Evolutionary conservation across 2,329 filamentous ascomycete species (phyloP), one percentile per base, ranked within the genome.

Genomic region (Trichoderma sp.): DNA sequence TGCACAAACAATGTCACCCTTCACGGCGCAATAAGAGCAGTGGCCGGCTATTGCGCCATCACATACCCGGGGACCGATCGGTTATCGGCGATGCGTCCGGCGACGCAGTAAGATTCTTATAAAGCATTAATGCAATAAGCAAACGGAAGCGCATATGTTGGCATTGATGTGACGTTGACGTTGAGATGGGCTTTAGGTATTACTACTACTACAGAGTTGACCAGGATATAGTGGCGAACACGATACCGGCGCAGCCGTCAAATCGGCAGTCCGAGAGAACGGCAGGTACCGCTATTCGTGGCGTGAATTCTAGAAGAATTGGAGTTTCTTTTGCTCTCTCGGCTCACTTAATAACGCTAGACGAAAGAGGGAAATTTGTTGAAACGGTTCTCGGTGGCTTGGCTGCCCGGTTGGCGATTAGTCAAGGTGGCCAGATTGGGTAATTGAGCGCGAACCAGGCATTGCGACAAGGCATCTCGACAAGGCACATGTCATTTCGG

Each of bases 1-100:
- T 49, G n/a, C 46, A 24, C n/a, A 39, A 11, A 49, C 18, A 5
- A 60, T 49, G 58, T 46, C 59, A 30, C 59, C 24, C n/a, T 24
- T 21, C 32, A 34, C 60, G 13, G 37, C 46, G 32, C 32, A 49
- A 49, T 13, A 55, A 37, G 55, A 64, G 14, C 54, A 34, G 49
- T 55, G 21, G 46, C 51, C 49, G 34, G 34, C 16, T 43, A 55
- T 55, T 64, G 60, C 60, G 60, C 60, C 32, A 64, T 64, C 39
- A 24, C 32, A 55, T 43, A 55, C 8, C 49, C 13, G 24, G 49
- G 60, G 49, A 13, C 7, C 24, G 60, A 55, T 30, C 49, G 60
- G 60, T 34, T 64, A 18, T 64, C 60, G 60, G 60, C 43, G 60
- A 43, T 64, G 37, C 32, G 59, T 26, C 46, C 32, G 16, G 16